A percentile compares a stretch with the other conserved stretches of the same genome.
These are phyloP conservation scores for Primulina eburnea DNA, from an alignment of 257 asterid genomes.

Conservation along the genomic window DNA sequence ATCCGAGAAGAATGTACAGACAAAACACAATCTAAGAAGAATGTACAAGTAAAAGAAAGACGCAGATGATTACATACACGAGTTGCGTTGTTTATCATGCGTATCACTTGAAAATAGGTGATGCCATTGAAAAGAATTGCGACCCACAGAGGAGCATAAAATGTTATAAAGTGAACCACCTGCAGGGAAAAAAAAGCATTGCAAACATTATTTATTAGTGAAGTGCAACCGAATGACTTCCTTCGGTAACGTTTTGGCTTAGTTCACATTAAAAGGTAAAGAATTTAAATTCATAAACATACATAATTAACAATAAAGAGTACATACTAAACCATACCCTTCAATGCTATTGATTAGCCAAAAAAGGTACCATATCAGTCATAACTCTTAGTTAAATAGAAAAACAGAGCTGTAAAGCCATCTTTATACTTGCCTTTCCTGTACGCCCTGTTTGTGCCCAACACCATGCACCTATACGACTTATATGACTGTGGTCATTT, in stretches of 20 bases:
- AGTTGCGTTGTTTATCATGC: slow-evolving; percentile 96
- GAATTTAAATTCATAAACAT: slow-evolving; percentile 4
- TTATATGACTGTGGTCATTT: slow-evolving; percentile 78
- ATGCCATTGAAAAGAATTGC: slow-evolving; percentile 95
- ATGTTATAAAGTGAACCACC: slow-evolving; percentile 85
- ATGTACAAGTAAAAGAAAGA: slow-evolving; percentile 17
- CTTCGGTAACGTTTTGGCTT: neutral
- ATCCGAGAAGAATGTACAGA: neutral
- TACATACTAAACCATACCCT: neutral
- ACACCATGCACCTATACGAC: slow-evolving; percentile 83
- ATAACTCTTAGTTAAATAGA: slow-evolving; percentile 9
- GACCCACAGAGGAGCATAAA: slow-evolving; percentile 97
- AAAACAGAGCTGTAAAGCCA: slow-evolving; percentile 3
- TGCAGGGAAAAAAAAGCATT: slow-evolving; percentile 38
- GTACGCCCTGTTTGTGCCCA: slow-evolving; percentile 85
- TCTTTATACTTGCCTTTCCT: slow-evolving; percentile 73
- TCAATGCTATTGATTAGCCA: slow-evolving; percentile 5
- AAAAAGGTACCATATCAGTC: slow-evolving; percentile 14
- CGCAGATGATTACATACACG: slow-evolving; percentile 62
- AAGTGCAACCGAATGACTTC: neutral
- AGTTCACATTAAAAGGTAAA: neutral
- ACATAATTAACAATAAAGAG: neutral
- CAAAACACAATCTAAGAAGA: slow-evolving; percentile 12
- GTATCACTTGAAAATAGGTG: slow-evolving; percentile 97
- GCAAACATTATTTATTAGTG: slow-evolving; percentile 17